Evolutionary conservation across 352 stramenopile species (phyloP).

Genomic region (Globisporangium okanoganense): DNA sequence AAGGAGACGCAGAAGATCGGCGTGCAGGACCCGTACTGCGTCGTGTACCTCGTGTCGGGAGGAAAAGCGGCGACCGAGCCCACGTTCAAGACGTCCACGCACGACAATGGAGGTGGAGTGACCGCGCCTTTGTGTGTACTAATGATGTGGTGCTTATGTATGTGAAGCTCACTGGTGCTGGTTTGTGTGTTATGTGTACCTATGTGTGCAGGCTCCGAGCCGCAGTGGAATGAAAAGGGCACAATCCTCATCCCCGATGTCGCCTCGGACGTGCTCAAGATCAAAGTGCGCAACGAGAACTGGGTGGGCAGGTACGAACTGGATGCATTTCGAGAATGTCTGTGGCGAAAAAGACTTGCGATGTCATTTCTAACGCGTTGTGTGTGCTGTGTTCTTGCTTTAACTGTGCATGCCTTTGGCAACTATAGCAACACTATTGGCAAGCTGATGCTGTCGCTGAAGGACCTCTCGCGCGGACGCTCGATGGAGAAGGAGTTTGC

Average conservation of each 20-base stretch:
- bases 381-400: background rate
- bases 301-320: constrained; percentile 61
- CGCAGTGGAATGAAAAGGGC: constrained; percentile 74
- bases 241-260: constrained; percentile 71
- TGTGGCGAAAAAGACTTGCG: background rate
- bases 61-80: constrained; percentile 48
- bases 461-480: constrained; percentile 63
- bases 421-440: constrained; percentile 56
- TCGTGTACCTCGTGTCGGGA: constrained; percentile 49
- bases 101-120: constrained; percentile 58
- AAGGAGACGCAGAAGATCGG: constrained; percentile 68
- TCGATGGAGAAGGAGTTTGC: constrained; percentile 82
- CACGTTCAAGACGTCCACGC: constrained; percentile 66
- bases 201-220: constrained; percentile 33
- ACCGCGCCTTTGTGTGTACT: background rate
- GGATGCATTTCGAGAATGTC: background rate
- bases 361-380: background rate
- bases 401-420: constrained; percentile 3
- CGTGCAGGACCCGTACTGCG: constrained; percentile 74
- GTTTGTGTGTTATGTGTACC: background rate
- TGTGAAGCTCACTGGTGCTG: background rate
- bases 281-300: constrained; percentile 77
- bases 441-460: constrained; percentile 61
- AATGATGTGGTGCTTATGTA: background rate
- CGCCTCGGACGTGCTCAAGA: constrained; percentile 56